Evolutionary conservation across 2,329 filamentous ascomycete species (phyloP), one percentile per base, ranked within the genome.

Genomic region (Metarhizium sp.): DNA sequence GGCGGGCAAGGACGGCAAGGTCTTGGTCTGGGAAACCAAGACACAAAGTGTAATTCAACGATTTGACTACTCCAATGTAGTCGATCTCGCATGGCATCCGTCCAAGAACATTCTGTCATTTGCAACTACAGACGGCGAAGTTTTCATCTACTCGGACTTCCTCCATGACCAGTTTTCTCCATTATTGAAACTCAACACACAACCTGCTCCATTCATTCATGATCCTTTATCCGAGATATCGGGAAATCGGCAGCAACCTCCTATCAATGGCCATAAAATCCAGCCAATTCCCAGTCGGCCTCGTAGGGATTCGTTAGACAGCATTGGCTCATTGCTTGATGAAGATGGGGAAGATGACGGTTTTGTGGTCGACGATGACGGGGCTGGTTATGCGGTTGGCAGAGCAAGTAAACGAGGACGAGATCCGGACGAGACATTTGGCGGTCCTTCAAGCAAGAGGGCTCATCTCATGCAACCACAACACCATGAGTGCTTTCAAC

Each of bases 361-460:
- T 59, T 99, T 97, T 67, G 89, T 99, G 2, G 85, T 91, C 5
- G 94, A 99, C 64, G 94, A 99, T 60, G 94, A 99, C 66, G 92
- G 92, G 11, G 92, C 91, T 38, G 94, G 92, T 46, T 97, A 97
- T 70, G 81, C 85, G 1, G 73, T 86, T 45, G 82, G 77, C 40
- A 68, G 74, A 36, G 53, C 48, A 11, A 72, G 72, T 50, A 84
- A 84, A 64, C 74, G 80, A 34, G 63, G 71, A 0, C 74, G 74
- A 20, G 77, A 78, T 2, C 75, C 73, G 8, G 74, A 85, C 18
- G 88, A 85, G 59, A 71, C 71, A 14, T 65, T 64, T 49, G 73
- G 68, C 2, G 73, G 73, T 8, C 71, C 72, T 29, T 61, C 72
- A 3, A 77, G 63, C 63, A 84, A 84, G 64, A 74, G 79, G 8